Percentiles rank a stretch among this genome's conserved stretches.
These are phyloP conservation scores for Rhodosporidiobolus odoratus DNA, from an alignment of 768 basidiomycete species.

Conservation along the genomic window DNA sequence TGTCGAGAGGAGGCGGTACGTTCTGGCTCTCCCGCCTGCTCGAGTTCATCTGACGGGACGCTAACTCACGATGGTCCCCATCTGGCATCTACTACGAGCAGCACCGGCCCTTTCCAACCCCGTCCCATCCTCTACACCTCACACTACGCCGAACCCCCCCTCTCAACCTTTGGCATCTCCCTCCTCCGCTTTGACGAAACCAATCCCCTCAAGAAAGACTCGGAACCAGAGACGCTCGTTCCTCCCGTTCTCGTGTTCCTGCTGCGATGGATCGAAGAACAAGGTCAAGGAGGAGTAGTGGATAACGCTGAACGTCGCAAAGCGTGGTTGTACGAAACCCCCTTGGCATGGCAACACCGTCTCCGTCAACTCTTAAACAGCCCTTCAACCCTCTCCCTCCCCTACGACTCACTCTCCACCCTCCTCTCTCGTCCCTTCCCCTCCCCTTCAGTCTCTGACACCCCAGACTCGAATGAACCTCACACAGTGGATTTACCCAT, in stretches of 20 bases:
- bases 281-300: constrained; percentile 59
- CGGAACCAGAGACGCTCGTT: constrained; percentile 48
- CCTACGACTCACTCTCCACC: constrained; percentile 51
- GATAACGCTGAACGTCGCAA: constrained; percentile 74
- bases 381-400: constrained; percentile 40
- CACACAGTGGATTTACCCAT: constrained; percentile 65
- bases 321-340: constrained; percentile 88
- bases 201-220: constrained; percentile 48
- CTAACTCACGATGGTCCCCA: neutral
- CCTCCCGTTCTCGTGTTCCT: constrained; percentile 71
- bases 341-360: constrained; percentile 72
- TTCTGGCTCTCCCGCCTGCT: neutral
- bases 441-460: constrained; percentile 47
- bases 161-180: constrained; percentile 33
- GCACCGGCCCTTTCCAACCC: constrained; percentile 89
- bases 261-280: constrained; percentile 59
- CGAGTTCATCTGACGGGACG: neutral
- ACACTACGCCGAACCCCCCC: constrained; percentile 35
- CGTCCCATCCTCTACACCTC: constrained; percentile 64
- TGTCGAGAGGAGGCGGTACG: constrained; percentile 26
- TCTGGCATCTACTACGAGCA: neutral
- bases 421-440: constrained; percentile 46
- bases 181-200: constrained; percentile 36
- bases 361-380: constrained; percentile 78
- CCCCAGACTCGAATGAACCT: constrained; percentile 55